Conservation (phyloP, 2,329 filamentous ascomycete genomes). For the Paecilomyces fulvus region DNA sequence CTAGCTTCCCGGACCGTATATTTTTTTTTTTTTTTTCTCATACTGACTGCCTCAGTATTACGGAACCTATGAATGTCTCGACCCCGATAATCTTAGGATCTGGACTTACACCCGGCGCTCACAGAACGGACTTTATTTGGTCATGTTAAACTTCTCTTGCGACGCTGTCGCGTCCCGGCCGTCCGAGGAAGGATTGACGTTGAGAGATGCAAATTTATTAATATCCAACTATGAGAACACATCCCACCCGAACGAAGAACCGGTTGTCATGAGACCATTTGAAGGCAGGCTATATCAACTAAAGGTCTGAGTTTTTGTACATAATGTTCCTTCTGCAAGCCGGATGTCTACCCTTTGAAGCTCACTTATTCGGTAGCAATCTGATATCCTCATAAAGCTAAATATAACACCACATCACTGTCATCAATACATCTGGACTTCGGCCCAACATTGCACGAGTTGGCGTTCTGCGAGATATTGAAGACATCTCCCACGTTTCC, state of each 20-base stretch:
- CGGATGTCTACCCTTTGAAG: background rate
- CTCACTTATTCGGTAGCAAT: background rate
- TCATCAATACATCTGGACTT: background rate
- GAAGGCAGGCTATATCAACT: constrained; percentile 30
- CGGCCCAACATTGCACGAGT: background rate
- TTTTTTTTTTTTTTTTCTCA: too few relatives aligned
- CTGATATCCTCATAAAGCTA: background rate
- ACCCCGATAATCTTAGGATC: constrained; percentile 6
- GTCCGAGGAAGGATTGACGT: constrained; percentile 3
- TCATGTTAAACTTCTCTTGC: constrained; percentile 8
- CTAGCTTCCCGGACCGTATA: background rate
- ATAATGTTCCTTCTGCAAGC: too few relatives aligned
- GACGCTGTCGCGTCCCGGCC: constrained; percentile 5
- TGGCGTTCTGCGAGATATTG: background rate
- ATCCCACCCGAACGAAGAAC: constrained; percentile 12
- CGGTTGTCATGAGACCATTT: constrained; percentile 3
- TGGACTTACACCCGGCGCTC: constrained; percentile 7
- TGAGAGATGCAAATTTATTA: constrained; percentile 4
- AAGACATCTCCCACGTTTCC: background rate
- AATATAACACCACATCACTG: background rate
- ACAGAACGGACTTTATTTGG: constrained; percentile 8
- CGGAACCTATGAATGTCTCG: constrained; percentile 9
- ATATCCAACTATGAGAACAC: constrained; percentile 7
- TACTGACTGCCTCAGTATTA: constrained; percentile 3
- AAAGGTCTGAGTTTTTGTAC: constrained; percentile 40